Evolutionary conservation across 495 filamentous ascomycete genomes (phyloP).

Genomic region (Apodospora peruviana): DNA sequence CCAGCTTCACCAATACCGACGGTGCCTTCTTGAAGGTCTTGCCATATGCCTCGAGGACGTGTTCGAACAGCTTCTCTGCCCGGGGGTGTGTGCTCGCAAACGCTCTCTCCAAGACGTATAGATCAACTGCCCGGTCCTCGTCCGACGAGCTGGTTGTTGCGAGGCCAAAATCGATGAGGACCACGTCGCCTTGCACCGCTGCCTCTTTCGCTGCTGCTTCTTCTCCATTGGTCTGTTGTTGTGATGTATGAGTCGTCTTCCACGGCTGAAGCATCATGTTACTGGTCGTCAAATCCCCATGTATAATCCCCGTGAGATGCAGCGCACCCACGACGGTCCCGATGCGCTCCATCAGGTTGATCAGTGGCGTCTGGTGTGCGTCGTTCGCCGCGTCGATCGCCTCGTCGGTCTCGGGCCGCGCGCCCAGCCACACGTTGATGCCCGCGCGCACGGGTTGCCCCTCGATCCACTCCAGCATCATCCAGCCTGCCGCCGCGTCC

Average conservation of each 20-base stretch:
- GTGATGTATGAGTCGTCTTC: slow-evolving; percentile 7
- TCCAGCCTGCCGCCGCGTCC: slow-evolving; percentile 71
- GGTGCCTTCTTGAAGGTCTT: slow-evolving; percentile 45
- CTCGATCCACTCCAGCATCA: slow-evolving; percentile 86
- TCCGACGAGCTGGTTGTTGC: slow-evolving; percentile 76
- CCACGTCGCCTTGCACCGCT: slow-evolving; percentile 63
- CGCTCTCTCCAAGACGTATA: slow-evolving; percentile 96
- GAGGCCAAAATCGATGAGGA: slow-evolving; percentile 94
- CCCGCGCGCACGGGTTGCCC: slow-evolving; percentile 63
- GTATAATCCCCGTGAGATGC: slow-evolving; percentile 77
- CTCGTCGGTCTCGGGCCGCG: slow-evolving; percentile 38
- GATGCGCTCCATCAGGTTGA: slow-evolving; percentile 63
- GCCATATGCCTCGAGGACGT: slow-evolving; percentile 51
- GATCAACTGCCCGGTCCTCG: slow-evolving; percentile 91
- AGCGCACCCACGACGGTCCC: slow-evolving; percentile 71
- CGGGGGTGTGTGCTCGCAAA: slow-evolving; percentile 91
- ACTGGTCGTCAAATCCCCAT: slow-evolving; percentile 96
- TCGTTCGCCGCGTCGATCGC: slow-evolving; percentile 18
- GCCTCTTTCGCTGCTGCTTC: slow-evolving; percentile 17
- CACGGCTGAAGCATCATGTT: slow-evolving; percentile 78
- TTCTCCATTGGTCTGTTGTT: slow-evolving; percentile 4
- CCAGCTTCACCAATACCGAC: slow-evolving; percentile 60
- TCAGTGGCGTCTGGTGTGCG: slow-evolving; percentile 29
- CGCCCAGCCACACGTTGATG: slow-evolving; percentile 58
- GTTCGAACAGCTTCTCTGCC: slow-evolving; percentile 69